Percentiles rank a stretch among this genome's conserved stretches.
phyloP scores from a whole-genome alignment of 768 basidiomycete species.

The Leucocoprinus leucothites region DNA sequence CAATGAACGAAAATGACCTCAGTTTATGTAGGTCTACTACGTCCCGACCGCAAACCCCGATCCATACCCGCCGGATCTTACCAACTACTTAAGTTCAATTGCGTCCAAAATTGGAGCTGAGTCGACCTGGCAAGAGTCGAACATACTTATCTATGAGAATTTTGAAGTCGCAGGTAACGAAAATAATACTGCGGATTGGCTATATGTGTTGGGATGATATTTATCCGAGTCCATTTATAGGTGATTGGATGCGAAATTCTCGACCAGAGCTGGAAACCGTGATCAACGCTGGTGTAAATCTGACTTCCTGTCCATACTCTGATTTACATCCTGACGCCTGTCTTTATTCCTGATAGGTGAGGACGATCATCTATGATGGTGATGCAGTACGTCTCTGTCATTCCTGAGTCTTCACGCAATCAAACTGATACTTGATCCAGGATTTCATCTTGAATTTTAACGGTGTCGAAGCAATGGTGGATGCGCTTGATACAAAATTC shows the following conservation, averaged over 20 bases:
- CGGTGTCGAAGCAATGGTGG: slow-evolving; percentile 58
- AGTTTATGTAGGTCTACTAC: slow-evolving; percentile 39
- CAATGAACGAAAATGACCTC: background rate
- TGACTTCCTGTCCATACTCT: background rate
- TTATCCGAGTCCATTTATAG: slow-evolving; percentile 17
- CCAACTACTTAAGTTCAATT: slow-evolving; percentile 26
- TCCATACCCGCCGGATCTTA: slow-evolving; percentile 45
- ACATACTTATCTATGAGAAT: slow-evolving; percentile 38
- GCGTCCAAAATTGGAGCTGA: slow-evolving; percentile 41
- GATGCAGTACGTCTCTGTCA: slow-evolving; percentile 42
- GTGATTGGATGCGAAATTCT: slow-evolving; percentile 58
- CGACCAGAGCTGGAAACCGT: slow-evolving; percentile 50
- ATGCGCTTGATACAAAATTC: slow-evolving; percentile 45
- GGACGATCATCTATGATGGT: slow-evolving; percentile 53
- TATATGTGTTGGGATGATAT: background rate
- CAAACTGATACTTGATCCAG: slow-evolving; percentile 18
- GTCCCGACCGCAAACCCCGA: slow-evolving; percentile 39
- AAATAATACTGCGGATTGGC: background rate
- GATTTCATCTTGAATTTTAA: slow-evolving; percentile 54
- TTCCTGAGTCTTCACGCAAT: background rate
- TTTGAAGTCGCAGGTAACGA: slow-evolving; percentile 43
- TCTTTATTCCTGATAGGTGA: slow-evolving; percentile 20
- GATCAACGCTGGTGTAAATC: slow-evolving; percentile 48
- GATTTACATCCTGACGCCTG: background rate
- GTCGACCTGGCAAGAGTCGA: slow-evolving; percentile 37